These are phyloP conservation scores for Globisporangium lucens DNA, from an alignment of 352 stramenopile genomes.

Conservation along the genomic window DNA sequence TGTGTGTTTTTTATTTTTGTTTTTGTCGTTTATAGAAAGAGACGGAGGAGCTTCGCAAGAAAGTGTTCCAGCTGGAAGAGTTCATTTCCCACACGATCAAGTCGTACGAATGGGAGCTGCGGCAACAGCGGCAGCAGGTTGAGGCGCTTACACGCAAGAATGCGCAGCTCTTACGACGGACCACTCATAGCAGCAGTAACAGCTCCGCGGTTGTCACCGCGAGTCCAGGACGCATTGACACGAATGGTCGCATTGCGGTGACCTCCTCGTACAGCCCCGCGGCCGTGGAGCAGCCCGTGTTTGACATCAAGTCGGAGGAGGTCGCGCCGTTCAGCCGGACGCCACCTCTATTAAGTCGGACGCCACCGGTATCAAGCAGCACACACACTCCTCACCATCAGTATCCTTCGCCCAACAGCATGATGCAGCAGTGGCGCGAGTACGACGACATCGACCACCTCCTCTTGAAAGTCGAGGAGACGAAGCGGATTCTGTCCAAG, in stretches of 20 bases:
- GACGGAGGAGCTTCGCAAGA: conserved; percentile 63
- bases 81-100: conserved; percentile 60
- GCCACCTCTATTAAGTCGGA: background rate
- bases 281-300: conserved; percentile 19
- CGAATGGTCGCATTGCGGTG: conserved; percentile 3
- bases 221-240: conserved; percentile 1
- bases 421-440: conserved; percentile 25
- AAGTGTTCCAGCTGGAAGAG: conserved; percentile 68
- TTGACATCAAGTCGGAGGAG: conserved; percentile 34
- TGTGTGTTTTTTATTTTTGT: background rate
- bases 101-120: conserved; percentile 49
- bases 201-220: background rate
- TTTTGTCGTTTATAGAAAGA: conserved; percentile 28
- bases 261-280: conserved; percentile 21
- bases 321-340: conserved; percentile 11
- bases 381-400: background rate
- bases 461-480: conserved; percentile 32
- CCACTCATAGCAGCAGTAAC: background rate
- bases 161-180: conserved; percentile 28
- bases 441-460: conserved; percentile 28
- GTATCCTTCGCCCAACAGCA: background rate
- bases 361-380: background rate
- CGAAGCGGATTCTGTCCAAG: conserved; percentile 34
- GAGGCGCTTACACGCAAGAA: conserved; percentile 45
- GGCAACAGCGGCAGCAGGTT: conserved; percentile 40